Evolutionary conservation across 768 basidiomycete genomes (phyloP), one percentile per base, ranked within the genome.

Genomic region (Paxillus involutus): DNA sequence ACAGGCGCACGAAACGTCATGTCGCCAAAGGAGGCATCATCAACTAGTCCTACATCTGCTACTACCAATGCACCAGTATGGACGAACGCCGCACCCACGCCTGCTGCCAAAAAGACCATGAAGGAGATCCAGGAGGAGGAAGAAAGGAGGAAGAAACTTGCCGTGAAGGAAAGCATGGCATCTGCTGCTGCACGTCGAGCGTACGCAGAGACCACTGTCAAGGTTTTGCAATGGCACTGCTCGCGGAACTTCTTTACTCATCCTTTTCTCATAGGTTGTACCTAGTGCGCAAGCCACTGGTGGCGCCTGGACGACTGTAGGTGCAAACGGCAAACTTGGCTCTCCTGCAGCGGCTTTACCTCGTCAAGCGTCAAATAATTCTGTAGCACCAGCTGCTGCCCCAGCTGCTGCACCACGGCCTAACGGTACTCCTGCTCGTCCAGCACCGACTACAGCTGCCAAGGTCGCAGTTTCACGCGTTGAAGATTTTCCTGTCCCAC

Each of bases 91-190:
- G 73, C 71, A 24, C 86, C 84, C 64, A 70, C 79, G 7, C 73
- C 74, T 10, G 67, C 76, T 3, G 67, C 80, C 7, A 95, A 93
- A 78, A 97, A 94, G 79, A 91, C 91, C 2, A 88, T 99, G 87
- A 98, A 96, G 76, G 94, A 99, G 75, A 99, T 99, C 39, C 92
- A 96, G 66, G 96, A 98, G 71, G 97, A 99, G 63, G 97, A 99
- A 66, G 93, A 96, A 71, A 82, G 76, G 58, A 81, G 88, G 57
- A 94, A 93, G 77, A 89, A 86, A 71, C 62, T 73, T 29, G 77
- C 77, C 1, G 71, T 75, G 7, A 87, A 86, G 68, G 84, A 89
- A 58, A 83, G 78, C 49, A 75, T 76, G 50, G 79, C 79, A 9
- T 73, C 81, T 12, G 75, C 80, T 19, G 79, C 80, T 37, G 76